These are phyloP conservation scores for Euphorbia tirucalli DNA, from an alignment of 345 rosid species.

Conservation along the genomic window DNA sequence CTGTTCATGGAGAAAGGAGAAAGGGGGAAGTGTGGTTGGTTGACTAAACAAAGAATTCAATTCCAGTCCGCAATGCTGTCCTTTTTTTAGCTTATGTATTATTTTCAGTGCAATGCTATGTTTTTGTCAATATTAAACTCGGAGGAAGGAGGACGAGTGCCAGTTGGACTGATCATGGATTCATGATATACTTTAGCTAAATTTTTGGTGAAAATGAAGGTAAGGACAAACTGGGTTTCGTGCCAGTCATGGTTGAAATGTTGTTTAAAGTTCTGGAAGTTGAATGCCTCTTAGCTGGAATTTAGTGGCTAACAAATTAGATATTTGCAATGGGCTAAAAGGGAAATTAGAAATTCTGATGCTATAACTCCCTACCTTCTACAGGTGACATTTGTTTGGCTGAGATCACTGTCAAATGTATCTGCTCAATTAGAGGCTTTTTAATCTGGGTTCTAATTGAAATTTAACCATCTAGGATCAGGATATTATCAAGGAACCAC, in stretches of 20 bases:
- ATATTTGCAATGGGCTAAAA: background rate
- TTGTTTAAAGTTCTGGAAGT: background rate
- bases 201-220: background rate
- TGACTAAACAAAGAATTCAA: background rate
- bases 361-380: background rate
- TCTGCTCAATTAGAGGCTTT: background rate
- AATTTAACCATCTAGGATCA: background rate
- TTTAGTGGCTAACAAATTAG: background rate
- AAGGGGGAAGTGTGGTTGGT: background rate
- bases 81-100: background rate
- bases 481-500: background rate
- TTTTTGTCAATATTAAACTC: background rate
- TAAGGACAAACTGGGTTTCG: too few relatives aligned
- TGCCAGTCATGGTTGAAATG: background rate
- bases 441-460: background rate
- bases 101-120: background rate
- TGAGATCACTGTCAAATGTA: background rate
- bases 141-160: background rate
- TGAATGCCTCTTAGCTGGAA: background rate
- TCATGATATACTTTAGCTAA: background rate
- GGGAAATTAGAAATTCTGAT: background rate
- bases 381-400: background rate
- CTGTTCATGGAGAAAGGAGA: background rate
- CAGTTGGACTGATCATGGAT: background rate
- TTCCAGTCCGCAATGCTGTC: background rate